Conservation (phyloP, 2,329 filamentous ascomycete genomes). For the Ceratocystis diversiconidia region DNA sequence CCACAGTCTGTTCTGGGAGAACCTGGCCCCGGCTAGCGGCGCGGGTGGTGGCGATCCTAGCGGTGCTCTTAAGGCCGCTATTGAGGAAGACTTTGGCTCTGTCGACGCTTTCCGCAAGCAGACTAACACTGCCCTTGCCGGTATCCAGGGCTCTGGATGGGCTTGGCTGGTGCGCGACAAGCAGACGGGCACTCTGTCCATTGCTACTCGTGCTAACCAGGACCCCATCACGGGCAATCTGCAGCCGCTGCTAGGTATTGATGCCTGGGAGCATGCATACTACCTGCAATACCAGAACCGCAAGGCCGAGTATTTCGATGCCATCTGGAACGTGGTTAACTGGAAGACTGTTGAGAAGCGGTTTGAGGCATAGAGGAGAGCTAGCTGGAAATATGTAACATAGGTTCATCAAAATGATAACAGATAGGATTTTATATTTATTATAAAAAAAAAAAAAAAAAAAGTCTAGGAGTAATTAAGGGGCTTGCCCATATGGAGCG, state of each 20-base stretch:
- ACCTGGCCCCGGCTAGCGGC: conserved; percentile 54
- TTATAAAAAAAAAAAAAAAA: too few species aligned
- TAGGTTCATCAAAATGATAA: not conserved
- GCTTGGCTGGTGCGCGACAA: conserved; percentile 72
- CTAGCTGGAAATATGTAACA: not conserved
- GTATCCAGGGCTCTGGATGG: conserved; percentile 79
- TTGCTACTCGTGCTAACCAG: conserved; percentile 70
- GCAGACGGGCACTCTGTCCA: conserved; percentile 43
- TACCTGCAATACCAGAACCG: conserved; percentile 94
- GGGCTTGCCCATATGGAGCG: too few species aligned
- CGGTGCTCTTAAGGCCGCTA: conserved; percentile 47
- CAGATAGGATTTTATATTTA: too few species aligned
- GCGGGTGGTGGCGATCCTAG: conserved; percentile 46
- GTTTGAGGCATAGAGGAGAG: conserved; percentile 36
- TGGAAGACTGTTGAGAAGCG: conserved; percentile 80
- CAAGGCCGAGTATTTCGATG: conserved; percentile 89
- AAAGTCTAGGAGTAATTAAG: too few species aligned
- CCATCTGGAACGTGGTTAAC: conserved; percentile 91
- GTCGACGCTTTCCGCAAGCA: conserved; percentile 50
- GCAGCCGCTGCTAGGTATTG: conserved; percentile 71
- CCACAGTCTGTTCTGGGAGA: conserved; percentile 77
- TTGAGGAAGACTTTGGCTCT: conserved; percentile 53
- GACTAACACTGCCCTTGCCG: conserved; percentile 54
- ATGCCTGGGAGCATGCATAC: conserved; percentile 95
- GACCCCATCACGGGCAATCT: conserved; percentile 77